Percentiles rank a stretch among this genome's conserved stretches.
These are phyloP conservation scores for Talaromyces piceae DNA, from an alignment of 2,329 filamentous ascomycete species.

Conservation along the genomic window DNA sequence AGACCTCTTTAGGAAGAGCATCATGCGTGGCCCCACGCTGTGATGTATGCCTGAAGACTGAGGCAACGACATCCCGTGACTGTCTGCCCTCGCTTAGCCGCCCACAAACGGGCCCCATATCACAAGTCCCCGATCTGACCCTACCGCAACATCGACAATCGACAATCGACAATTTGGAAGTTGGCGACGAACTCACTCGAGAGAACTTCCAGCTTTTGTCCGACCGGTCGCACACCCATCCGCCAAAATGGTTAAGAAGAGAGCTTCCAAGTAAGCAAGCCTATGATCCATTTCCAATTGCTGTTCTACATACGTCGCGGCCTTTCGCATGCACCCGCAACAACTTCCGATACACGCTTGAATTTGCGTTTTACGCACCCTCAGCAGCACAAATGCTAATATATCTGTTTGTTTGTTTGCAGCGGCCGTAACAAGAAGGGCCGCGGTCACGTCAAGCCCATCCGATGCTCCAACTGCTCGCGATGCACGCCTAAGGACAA, in stretches of 20 bases:
- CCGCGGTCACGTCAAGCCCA: constrained; percentile 99
- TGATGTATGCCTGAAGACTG: constrained; percentile 13
- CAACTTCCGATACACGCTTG: neutral
- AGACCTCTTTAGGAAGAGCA: neutral
- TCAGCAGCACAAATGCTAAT: constrained; percentile 2
- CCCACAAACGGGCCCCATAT: constrained; percentile 27
- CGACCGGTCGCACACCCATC: constrained; percentile 33
- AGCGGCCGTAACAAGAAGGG: constrained; percentile 99
- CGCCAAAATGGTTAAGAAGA: constrained; percentile 68
- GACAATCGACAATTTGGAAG: constrained; percentile 25
- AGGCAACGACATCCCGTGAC: constrained; percentile 18
- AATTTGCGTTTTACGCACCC: neutral
- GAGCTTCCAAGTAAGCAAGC: constrained; percentile 60
- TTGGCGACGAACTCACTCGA: constrained; percentile 18
- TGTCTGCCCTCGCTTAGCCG: constrained; percentile 31
- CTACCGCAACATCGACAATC: constrained; percentile 35
- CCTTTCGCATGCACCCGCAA: neutral
- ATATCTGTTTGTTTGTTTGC: constrained; percentile 14
- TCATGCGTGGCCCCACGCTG: constrained; percentile 3
- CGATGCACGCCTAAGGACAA: constrained; percentile 98
- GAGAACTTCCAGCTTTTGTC: constrained; percentile 18
- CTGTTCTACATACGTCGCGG: neutral
- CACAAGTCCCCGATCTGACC: constrained; percentile 14
- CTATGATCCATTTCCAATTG: constrained; percentile 1
- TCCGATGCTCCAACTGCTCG: constrained; percentile 84